Base-by-base conservation (phyloP, 768 basidiomycete species). In the Collybia nuda region DNA sequence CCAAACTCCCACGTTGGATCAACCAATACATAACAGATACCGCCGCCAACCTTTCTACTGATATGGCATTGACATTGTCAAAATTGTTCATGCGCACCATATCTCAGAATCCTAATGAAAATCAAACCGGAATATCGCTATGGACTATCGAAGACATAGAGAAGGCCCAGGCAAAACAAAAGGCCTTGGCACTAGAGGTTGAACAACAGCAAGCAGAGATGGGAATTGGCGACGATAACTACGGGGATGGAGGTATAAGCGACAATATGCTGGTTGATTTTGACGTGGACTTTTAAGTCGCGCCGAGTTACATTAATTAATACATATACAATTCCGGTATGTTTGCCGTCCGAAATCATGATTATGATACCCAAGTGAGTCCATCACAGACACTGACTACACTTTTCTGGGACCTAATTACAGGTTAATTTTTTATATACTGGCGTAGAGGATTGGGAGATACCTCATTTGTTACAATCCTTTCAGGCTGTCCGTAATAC, bases 11-110 rank as follows among this genome's bases (percentile, higher is more conserved):
- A 5, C 86, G 91, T 38, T 99, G 97, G 97, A 98, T 99, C 59
- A 98, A 98, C 65, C 93, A 96, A 63, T 98, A 97, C 66, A 98
- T 99, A 62, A 97, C 93, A n/a, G 97, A 98, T 66, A 89, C 93
- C 0, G 91, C 94, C 17, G 90, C 97, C 8, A 99, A 98, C 68
- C 76, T 99, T 44, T 98, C 97, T 11, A 98, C 95, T 7, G 97
- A 99, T 67, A 97, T 97, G 92, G 94, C 94, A 2, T 70, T 98
- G 54, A 93, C 92, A 3, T 73, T 97, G 47, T 93, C 94, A 48
- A 97, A 98, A 69, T 74, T 93, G 24, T 99, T 99, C 72, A 95
- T 99, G 84, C 85, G 97, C 6, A 88, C 89, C n/a, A 99, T 99
- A 62, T 98, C 96, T 11, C 97, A 99, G 71, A 96, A 95, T 61